Evolutionary conservation across 345 rosid species (phyloP).

Genomic region (Gossypioides kirkii): DNA sequence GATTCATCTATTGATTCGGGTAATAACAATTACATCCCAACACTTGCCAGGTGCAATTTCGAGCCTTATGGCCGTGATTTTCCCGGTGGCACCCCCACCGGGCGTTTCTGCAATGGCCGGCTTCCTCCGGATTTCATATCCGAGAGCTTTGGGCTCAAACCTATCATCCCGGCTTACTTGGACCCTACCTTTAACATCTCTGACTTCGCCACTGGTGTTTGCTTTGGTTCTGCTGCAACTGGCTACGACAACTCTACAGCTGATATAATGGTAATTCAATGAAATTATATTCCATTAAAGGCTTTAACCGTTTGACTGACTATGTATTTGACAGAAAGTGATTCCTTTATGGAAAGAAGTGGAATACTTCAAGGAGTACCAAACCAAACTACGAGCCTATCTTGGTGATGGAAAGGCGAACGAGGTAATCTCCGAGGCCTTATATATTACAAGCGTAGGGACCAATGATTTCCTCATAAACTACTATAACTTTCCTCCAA

Average conservation of each 20-base stretch:
- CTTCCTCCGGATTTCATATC: conserved; percentile 51
- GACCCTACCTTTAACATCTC: conserved; percentile 45
- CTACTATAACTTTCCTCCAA: conserved; percentile 41
- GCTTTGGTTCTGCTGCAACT: conserved; percentile 58
- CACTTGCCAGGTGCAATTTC: conserved; percentile 49
- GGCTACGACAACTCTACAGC: conserved; percentile 63
- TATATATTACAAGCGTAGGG: conserved; percentile 51
- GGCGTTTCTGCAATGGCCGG: conserved; percentile 62
- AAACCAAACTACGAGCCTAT: conserved; percentile 30
- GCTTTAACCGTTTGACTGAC: background rate
- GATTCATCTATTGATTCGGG: conserved; percentile 66
- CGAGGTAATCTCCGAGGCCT: conserved; percentile 29
- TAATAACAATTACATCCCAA: conserved; percentile 51
- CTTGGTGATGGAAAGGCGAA: conserved; percentile 37
- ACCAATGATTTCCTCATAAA: conserved; percentile 65
- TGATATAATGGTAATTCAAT: conserved; percentile 35
- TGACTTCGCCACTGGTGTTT: conserved; percentile 58
- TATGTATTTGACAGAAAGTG: conserved; percentile 34
- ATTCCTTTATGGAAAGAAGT: conserved; percentile 56
- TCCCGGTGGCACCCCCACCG: conserved; percentile 42
- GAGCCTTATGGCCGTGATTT: conserved; percentile 62
- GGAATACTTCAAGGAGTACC: conserved; percentile 53
- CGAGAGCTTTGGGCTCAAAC: conserved; percentile 50
- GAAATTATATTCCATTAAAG: too few species aligned
- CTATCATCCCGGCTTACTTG: conserved; percentile 51